These are phyloP conservation scores for Linum trigynum DNA, from an alignment of 345 rosid species.

Conservation along the genomic window DNA sequence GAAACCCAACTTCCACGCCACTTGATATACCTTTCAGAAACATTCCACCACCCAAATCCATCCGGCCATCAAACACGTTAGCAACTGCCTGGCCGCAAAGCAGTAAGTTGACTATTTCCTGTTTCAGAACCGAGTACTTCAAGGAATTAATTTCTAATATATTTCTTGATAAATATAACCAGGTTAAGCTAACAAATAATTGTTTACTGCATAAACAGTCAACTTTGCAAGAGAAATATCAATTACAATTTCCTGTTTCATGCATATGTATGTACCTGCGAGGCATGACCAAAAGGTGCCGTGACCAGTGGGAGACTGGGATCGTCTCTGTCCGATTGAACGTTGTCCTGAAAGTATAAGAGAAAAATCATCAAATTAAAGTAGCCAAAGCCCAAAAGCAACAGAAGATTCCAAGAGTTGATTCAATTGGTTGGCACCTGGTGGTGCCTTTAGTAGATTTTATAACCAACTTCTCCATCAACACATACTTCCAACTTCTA, in stretches of 20 bases:
- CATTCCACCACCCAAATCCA: constrained; percentile 98
- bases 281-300: constrained; percentile 99
- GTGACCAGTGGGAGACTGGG: constrained; percentile 85
- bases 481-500: no score
- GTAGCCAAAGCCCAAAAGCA: background rate
- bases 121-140: constrained; percentile 15
- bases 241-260: background rate
- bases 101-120: constrained; percentile 94
- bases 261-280: constrained; percentile 53
- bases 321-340: constrained; percentile 96
- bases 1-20: constrained; percentile 88
- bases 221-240: background rate
- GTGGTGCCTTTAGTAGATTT: no score
- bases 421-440: no score
- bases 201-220: background rate
- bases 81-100: constrained; percentile 96
- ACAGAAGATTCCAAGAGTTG: background rate
- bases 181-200: background rate
- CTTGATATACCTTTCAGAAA: constrained; percentile 75
- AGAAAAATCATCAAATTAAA: background rate
- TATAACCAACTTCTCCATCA: no score
- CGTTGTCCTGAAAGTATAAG: constrained; percentile 39
- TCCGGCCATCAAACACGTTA: constrained; percentile 88
- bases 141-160: background rate
- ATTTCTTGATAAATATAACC: background rate